Evolutionary conservation across 768 basidiomycete genomes (phyloP).

Genomic region (Termitomyces sp.): DNA sequence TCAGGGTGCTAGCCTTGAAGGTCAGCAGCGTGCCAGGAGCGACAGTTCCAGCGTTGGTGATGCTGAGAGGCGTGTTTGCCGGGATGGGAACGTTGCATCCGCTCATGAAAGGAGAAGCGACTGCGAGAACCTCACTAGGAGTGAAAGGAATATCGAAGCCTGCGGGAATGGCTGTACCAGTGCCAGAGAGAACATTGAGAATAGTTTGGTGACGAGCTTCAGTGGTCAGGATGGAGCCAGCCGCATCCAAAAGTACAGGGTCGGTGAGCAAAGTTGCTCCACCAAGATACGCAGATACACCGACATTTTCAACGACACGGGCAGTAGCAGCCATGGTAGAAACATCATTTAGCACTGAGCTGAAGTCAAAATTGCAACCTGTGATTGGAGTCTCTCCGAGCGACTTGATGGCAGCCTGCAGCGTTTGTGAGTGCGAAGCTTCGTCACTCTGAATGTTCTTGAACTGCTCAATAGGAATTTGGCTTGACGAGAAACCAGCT

Average conservation of each 20-base stretch:
- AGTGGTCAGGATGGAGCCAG: conserved; percentile 69
- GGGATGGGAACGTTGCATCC: conserved; percentile 56
- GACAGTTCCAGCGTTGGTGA: conserved; percentile 62
- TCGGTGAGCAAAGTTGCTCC: conserved; percentile 60
- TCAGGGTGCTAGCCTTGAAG: conserved; percentile 55
- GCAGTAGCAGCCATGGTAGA: conserved; percentile 65
- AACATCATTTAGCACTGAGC: conserved; percentile 56
- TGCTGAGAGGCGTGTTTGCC: conserved; percentile 52
- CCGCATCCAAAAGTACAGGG: conserved; percentile 56
- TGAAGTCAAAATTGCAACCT: conserved; percentile 67
- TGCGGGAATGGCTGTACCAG: conserved; percentile 54
- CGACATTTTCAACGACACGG: conserved; percentile 71
- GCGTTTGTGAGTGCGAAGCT: conserved; percentile 46
- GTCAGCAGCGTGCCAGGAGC: conserved; percentile 54
- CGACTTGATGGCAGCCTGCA: conserved; percentile 48
- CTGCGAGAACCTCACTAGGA: conserved; percentile 65
- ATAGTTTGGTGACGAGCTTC: conserved; percentile 84
- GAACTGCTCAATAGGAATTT: conserved; percentile 59
- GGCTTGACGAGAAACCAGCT: conserved; percentile 58
- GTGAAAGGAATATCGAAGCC: conserved; percentile 72
- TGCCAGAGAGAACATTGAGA: conserved; percentile 61
- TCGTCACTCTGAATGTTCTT: conserved; percentile 58
- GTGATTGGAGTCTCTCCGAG: conserved; percentile 51
- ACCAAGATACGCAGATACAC: conserved; percentile 74
- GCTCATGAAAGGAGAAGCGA: conserved; percentile 65